phyloP scores from a whole-genome alignment of 192 early-diverging fungal species.

The Entomortierella beljakovae region DNA sequence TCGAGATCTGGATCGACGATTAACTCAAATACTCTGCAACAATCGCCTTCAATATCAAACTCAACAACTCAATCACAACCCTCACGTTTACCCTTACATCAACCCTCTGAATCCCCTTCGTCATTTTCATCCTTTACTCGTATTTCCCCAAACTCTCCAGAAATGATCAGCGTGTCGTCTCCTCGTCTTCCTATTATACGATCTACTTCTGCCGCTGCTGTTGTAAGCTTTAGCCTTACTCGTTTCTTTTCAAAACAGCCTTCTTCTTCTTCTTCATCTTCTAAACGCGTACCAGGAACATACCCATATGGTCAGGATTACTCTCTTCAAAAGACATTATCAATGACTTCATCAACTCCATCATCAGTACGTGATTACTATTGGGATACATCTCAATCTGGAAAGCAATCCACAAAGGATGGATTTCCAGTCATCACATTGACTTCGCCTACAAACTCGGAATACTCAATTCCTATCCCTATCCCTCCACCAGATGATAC shows the following conservation, averaged over 20 bases:
- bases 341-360: conserved; percentile 8
- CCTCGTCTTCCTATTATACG: not conserved
- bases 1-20: too few species aligned
- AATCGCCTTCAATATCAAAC: not conserved
- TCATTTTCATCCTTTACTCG: conserved; percentile 39
- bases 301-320: conserved; percentile 8
- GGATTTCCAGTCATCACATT: conserved; percentile 43
- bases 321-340: conserved; percentile 16
- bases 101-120: not conserved
- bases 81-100: not conserved
- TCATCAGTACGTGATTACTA: conserved; percentile 11
- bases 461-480: conserved; percentile 26
- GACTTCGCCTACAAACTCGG: conserved; percentile 45
- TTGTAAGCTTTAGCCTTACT: conserved; percentile 14
- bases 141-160: conserved; percentile 17
- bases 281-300: not conserved
- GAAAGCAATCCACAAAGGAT: conserved; percentile 18
- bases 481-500: not conserved
- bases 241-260: conserved; percentile 27
- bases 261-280: not conserved
- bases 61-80: not conserved
- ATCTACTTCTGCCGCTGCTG: not conserved
- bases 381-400: conserved; percentile 5
- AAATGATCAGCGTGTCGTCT: conserved; percentile 10
- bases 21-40: too few species aligned